Evolutionary conservation across 352 stramenopile species (phyloP).

Genomic region (Phytophthora sp.): DNA sequence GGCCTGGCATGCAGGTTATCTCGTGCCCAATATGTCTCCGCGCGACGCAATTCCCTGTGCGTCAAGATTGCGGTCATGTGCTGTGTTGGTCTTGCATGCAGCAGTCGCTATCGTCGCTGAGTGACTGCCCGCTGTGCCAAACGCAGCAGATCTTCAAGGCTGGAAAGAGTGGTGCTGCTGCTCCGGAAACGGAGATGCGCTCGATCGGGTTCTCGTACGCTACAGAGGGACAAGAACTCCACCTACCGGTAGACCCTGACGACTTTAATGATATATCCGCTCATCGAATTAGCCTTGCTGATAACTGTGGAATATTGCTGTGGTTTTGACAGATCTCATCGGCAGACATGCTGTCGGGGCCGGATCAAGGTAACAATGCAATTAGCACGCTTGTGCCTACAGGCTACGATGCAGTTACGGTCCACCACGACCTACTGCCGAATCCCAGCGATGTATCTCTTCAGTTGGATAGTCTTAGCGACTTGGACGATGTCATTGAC

Average conservation of each 20-base stretch:
- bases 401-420: slow-evolving; percentile 21
- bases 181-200: slow-evolving; percentile 17
- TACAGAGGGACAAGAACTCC: slow-evolving; percentile 19
- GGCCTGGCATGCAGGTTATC: slow-evolving; percentile 13
- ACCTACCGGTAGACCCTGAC: slow-evolving; percentile 25
- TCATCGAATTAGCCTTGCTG: not conserved
- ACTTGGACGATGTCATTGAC: slow-evolving; percentile 66
- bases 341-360: slow-evolving; percentile 9
- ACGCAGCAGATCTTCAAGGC: slow-evolving; percentile 54
- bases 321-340: slow-evolving; percentile 13
- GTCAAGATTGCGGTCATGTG: slow-evolving; percentile 60
- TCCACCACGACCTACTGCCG: slow-evolving; percentile 31
- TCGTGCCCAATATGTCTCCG: slow-evolving; percentile 59
- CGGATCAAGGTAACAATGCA: slow-evolving; percentile 14
- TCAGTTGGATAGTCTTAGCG: slow-evolving; percentile 55
- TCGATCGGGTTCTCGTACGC: slow-evolving; percentile 29
- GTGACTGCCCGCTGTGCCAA: slow-evolving; percentile 55
- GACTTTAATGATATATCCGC: not conserved
- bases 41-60: slow-evolving; percentile 44
- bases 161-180: slow-evolving; percentile 15
- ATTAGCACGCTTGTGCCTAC: slow-evolving; percentile 3
- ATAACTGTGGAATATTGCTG: not conserved
- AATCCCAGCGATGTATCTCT: slow-evolving; percentile 41
- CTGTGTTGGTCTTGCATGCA: slow-evolving; percentile 61
- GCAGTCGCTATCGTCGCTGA: slow-evolving; percentile 46